Conservation (phyloP, 2,329 filamentous ascomycete genomes). For the Xylariales sp. region DNA sequence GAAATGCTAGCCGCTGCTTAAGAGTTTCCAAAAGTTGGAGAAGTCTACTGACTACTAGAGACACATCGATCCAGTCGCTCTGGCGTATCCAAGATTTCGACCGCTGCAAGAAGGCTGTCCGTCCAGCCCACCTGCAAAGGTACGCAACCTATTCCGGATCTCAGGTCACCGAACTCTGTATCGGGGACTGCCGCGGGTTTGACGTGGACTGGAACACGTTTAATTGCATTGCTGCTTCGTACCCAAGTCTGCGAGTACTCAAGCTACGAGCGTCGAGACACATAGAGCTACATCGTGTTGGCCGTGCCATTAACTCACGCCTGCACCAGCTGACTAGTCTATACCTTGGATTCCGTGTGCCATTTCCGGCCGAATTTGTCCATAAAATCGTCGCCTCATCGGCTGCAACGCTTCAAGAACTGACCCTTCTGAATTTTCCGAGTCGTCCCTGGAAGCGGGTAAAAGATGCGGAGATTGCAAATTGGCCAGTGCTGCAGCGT, state of each 20-base stretch:
- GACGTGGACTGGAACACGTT: conserved; percentile 28
- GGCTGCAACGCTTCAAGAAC: conserved; percentile 40
- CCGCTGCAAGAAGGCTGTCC: neutral
- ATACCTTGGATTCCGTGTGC: conserved; percentile 37
- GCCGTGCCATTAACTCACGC: neutral
- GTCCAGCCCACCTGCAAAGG: conserved; percentile 15
- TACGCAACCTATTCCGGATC: conserved; percentile 28
- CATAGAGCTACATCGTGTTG: neutral
- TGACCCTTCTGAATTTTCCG: conserved; percentile 40
- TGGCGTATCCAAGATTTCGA: conserved; percentile 43
- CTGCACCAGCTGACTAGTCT: conserved; percentile 37
- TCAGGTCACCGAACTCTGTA: conserved; percentile 35
- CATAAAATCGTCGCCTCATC: conserved; percentile 36
- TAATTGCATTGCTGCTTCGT: conserved; percentile 17
- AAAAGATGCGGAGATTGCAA: conserved; percentile 7
- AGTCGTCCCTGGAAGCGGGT: too few species aligned
- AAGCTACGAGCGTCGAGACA: conserved; percentile 34
- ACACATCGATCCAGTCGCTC: conserved; percentile 33
- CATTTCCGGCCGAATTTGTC: conserved; percentile 18
- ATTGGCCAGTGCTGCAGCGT: conserved; percentile 33
- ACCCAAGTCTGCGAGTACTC: conserved; percentile 38
- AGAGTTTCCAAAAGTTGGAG: conserved; percentile 47
- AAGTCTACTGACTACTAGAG: conserved; percentile 33
- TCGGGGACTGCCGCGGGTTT: conserved; percentile 35
- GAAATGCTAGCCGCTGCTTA: conserved; percentile 41